Conservation (phyloP, 768 basidiomycete genomes). For the Suillus subluteus region DNA sequence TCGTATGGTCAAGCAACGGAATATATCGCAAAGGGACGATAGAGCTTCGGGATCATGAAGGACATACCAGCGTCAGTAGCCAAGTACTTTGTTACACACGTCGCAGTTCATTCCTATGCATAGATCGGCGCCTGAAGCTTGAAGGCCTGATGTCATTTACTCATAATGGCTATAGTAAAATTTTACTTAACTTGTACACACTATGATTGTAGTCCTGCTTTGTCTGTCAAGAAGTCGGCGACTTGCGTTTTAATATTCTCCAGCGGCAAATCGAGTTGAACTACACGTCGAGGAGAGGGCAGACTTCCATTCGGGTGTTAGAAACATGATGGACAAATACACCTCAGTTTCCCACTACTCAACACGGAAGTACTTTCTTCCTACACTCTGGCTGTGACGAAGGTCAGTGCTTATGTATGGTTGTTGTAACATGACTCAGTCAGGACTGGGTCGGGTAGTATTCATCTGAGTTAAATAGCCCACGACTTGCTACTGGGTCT, state of each 20-base stretch:
- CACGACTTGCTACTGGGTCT: conserved; percentile 27
- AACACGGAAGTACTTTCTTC: too few species aligned
- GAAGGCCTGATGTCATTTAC: not conserved
- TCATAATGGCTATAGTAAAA: not conserved
- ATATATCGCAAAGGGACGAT: not conserved
- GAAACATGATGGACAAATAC: not conserved
- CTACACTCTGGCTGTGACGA: too few species aligned
- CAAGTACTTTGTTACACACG: not conserved
- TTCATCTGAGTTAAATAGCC: conserved; percentile 46
- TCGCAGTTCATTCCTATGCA: not conserved
- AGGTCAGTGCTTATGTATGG: too few species aligned
- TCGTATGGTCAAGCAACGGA: not conserved
- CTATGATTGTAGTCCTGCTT: too few species aligned
- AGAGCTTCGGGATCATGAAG: not conserved
- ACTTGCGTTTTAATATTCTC: not conserved
- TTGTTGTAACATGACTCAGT: too few species aligned
- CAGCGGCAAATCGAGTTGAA: not conserved
- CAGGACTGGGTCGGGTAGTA: too few species aligned
- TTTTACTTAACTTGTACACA: not conserved
- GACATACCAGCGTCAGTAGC: not conserved
- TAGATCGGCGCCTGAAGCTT: not conserved
- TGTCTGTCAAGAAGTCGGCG: too few species aligned
- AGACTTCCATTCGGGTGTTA: not conserved
- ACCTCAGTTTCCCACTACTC: too few species aligned
- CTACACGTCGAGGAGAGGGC: not conserved